Percentiles rank a stretch among this genome's conserved stretches.
phyloP scores from a whole-genome alignment of 306 rosid genomes.

The Vigna nakashimae region DNA sequence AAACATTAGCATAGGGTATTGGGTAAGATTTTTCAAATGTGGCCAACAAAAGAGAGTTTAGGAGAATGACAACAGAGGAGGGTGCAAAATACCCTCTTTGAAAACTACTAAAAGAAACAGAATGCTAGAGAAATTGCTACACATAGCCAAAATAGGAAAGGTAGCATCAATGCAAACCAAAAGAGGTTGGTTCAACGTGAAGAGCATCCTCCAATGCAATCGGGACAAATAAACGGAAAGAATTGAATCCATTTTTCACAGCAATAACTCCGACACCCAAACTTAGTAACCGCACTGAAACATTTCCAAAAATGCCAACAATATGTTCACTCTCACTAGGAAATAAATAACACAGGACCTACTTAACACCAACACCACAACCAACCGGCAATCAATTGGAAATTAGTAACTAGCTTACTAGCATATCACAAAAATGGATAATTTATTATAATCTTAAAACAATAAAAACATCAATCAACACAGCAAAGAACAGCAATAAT shows the following conservation, averaged over 20 bases:
- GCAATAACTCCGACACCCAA: slow-evolving; percentile 8
- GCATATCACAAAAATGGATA: neutral
- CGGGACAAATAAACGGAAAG: neutral
- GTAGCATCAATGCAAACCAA: slow-evolving; percentile 7
- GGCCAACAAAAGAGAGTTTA: slow-evolving; percentile 12
- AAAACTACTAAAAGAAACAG: neutral
- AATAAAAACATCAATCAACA: neutral
- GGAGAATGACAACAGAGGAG: slow-evolving; percentile 7
- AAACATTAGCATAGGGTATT: neutral
- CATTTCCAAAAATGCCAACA: slow-evolving; percentile 13
- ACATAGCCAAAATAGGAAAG: neutral
- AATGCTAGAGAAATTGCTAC: slow-evolving; percentile 13
- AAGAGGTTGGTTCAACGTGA: neutral
- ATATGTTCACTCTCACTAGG: neutral
- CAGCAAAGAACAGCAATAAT: neutral
- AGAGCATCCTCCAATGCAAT: slow-evolving; percentile 22
- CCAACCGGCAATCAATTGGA: neutral
- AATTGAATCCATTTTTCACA: slow-evolving; percentile 4
- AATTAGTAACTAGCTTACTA: neutral
- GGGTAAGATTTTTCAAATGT: neutral
- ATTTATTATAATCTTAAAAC: neutral
- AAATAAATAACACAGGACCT: slow-evolving; percentile 9
- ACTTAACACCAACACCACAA: neutral
- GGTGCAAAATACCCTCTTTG: slow-evolving; percentile 7
- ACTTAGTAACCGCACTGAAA: slow-evolving; percentile 1